These are phyloP conservation scores for Pseudocercospora fijiensis DNA, from an alignment of 2,329 filamentous ascomycete species.

Conservation along the genomic window DNA sequence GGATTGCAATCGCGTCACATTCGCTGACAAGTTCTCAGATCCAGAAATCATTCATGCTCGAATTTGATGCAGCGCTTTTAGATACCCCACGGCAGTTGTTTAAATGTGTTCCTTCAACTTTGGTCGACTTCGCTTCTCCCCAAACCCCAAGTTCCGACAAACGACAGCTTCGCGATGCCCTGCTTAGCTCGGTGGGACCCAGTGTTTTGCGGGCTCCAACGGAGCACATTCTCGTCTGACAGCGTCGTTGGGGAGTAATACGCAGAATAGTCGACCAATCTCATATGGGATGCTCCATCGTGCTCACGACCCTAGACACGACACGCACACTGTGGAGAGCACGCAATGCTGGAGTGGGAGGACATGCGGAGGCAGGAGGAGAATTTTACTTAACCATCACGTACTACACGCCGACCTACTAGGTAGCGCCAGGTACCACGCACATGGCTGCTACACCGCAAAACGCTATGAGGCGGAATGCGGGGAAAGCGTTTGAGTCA, in stretches of 20 bases:
- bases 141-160: background rate
- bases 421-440: conserved; percentile 20
- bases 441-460: conserved; percentile 16
- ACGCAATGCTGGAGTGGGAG: conserved; percentile 9
- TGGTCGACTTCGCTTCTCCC: conserved; percentile 5
- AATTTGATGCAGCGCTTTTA: conserved; percentile 71
- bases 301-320: background rate
- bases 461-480: conserved; percentile 9
- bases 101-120: conserved; percentile 6
- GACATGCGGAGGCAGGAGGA: conserved; percentile 9
- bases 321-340: conserved; percentile 8
- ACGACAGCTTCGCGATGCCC: conserved; percentile 3
- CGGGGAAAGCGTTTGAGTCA: conserved; percentile 12
- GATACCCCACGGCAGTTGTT: conserved; percentile 20
- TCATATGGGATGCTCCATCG: background rate
- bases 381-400: conserved; percentile 22
- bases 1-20: conserved; percentile 12
- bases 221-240: background rate
- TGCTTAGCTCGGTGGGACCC: background rate
- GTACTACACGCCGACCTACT: conserved; percentile 15
- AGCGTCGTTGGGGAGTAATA: background rate
- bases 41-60: conserved; percentile 86
- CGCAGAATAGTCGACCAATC: background rate
- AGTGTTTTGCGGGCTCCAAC: background rate
- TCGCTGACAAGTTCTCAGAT: conserved; percentile 45